phyloP scores from a whole-genome alignment of 1,284 basidiomycete genomes.

The Ustilago xerochloae region DNA sequence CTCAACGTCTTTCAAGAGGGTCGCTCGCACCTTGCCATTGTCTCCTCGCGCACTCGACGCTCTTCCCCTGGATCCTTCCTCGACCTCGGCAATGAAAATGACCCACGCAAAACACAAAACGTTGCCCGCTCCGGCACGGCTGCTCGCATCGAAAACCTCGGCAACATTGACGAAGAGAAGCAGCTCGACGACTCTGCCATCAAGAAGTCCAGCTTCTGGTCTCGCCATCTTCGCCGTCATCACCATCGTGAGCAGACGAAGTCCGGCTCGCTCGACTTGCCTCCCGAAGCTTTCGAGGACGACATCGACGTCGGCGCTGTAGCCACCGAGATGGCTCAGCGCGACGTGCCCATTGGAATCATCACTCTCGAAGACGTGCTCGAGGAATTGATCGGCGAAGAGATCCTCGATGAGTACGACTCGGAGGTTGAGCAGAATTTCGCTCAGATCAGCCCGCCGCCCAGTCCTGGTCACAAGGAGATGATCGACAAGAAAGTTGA shows the following conservation, averaged over 20 bases:
- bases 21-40: constrained; percentile 89
- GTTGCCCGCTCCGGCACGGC: constrained; percentile 31
- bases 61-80: constrained; percentile 60
- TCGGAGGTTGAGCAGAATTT: constrained; percentile 61
- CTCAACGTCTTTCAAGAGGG: constrained; percentile 92
- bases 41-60: constrained; percentile 70
- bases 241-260: constrained; percentile 75
- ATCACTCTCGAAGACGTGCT: constrained; percentile 93
- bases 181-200: constrained; percentile 57
- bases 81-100: constrained; percentile 49
- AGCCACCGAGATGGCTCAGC: constrained; percentile 47
- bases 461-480: constrained; percentile 52
- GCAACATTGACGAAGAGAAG: constrained; percentile 61
- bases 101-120: constrained; percentile 30
- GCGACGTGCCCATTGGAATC: constrained; percentile 79
- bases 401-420: constrained; percentile 66
- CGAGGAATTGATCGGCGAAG: constrained; percentile 73
- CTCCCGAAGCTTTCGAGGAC: constrained; percentile 75
- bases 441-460: constrained; percentile 53
- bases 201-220: constrained; percentile 69
- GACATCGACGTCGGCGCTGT: constrained; percentile 68
- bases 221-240: constrained; percentile 75
- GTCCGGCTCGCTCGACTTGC: constrained; percentile 29
- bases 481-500: constrained; percentile 37
- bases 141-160: constrained; percentile 42